Evolutionary conservation across 2,329 filamentous ascomycete genomes (phyloP).

Genomic region (Davidsoniella australis): DNA sequence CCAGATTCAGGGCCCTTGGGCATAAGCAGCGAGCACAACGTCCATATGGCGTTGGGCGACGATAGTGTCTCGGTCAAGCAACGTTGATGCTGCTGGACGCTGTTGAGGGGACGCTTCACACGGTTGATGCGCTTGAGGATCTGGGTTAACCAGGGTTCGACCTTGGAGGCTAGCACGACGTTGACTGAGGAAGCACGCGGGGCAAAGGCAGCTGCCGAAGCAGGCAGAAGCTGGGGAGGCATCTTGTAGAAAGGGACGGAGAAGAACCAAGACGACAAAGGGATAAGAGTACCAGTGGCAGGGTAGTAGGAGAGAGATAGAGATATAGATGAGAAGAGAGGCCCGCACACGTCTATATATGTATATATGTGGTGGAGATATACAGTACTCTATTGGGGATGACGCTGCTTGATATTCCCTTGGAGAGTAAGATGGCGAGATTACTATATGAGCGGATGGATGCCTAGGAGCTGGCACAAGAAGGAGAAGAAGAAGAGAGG

Average conservation of each 20-base stretch:
- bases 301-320: constrained; percentile 8
- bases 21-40: constrained; percentile 79
- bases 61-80: constrained; percentile 92
- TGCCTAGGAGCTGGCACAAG: not conserved
- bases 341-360: not conserved
- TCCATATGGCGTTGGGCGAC: constrained; percentile 83
- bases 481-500: constrained; percentile 8
- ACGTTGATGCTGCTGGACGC: constrained; percentile 83
- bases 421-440: not conserved
- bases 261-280: constrained; percentile 13
- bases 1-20: constrained; percentile 77
- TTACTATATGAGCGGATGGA: too few relatives aligned
- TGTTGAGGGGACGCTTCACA: constrained; percentile 93
- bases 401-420: not conserved
- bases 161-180: constrained; percentile 79
- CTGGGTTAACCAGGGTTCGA: constrained; percentile 92
- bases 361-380: not conserved
- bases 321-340: constrained; percentile 8
- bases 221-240: constrained; percentile 85
- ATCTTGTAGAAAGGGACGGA: constrained; percentile 35
- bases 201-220: constrained; percentile 90
- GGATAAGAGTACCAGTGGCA: constrained; percentile 11
- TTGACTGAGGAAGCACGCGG: constrained; percentile 80
- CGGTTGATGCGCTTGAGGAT: constrained; percentile 94
- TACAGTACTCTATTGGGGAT: not conserved